These are phyloP conservation scores for Endothia cerciana DNA, from an alignment of 2,329 filamentous ascomycete species.

Conservation along the genomic window DNA sequence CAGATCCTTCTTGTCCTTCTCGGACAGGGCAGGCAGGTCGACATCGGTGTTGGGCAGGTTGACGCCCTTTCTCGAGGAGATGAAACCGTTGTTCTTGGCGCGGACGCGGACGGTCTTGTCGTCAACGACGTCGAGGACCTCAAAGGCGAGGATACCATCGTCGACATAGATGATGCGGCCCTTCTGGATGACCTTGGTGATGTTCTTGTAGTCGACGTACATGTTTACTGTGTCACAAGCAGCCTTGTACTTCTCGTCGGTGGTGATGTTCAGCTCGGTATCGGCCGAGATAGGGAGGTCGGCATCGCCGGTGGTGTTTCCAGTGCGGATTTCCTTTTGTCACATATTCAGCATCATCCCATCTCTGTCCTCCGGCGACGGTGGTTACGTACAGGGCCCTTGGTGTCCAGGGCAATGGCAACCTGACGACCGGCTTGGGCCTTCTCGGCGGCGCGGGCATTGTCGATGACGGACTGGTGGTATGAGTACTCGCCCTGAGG, in stretches of 20 bases:
- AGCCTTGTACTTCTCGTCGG: conserved; percentile 88
- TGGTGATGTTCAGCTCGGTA: conserved; percentile 91
- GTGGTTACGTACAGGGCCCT: conserved; percentile 51
- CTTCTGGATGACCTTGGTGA: conserved; percentile 92
- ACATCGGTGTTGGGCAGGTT: conserved; percentile 99
- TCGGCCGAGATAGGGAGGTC: conserved; percentile 84
- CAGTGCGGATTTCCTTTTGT: conserved; percentile 39
- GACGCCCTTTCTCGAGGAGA: conserved; percentile 98
- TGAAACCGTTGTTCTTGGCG: conserved; percentile 96
- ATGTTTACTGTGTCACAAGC: conserved; percentile 89
- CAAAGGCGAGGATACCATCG: conserved; percentile 95
- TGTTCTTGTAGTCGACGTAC: conserved; percentile 99
- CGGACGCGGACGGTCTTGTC: conserved; percentile 85
- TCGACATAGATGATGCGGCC: conserved; percentile 98
- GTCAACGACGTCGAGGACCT: conserved; percentile 86
- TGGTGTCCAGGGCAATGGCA: conserved; percentile 87
- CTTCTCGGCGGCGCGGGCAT: conserved; percentile 85
- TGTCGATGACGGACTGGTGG: conserved; percentile 97
- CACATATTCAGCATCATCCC: conserved; percentile 11
- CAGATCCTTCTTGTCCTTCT: conserved; percentile 97
- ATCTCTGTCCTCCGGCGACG: background rate
- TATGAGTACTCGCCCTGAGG: conserved; percentile 77
- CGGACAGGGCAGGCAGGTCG: conserved; percentile 93
- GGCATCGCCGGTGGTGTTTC: conserved; percentile 70
- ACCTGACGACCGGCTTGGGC: conserved; percentile 80